phyloP scores from a whole-genome alignment of 768 basidiomycete genomes.

The Mycena indigotica region DNA sequence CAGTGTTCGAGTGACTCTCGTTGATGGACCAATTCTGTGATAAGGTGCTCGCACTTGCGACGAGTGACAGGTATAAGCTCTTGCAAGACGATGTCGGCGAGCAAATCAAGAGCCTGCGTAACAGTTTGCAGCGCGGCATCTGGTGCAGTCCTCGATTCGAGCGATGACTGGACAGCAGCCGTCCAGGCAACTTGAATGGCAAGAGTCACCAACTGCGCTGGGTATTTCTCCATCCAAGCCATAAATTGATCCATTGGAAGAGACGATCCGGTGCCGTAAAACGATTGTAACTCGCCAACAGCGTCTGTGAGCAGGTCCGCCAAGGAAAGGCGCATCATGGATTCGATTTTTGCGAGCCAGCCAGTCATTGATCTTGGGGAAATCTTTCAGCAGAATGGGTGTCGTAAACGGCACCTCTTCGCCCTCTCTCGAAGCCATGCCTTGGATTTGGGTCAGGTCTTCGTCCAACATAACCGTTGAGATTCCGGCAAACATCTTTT shows the following conservation, averaged over 20 bases:
- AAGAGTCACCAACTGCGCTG: constrained; percentile 95
- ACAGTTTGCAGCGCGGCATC: constrained; percentile 74
- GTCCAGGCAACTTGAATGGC: constrained; percentile 97
- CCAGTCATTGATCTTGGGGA: constrained; percentile 97
- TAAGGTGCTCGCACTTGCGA: constrained; percentile 96
- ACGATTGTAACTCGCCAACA: constrained; percentile 74
- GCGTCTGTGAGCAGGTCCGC: constrained; percentile 80
- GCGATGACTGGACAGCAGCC: constrained; percentile 68
- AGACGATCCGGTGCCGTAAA: constrained; percentile 69
- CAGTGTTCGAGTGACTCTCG: constrained; percentile 89
- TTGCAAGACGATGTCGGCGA: constrained; percentile 94
- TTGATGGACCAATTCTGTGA: constrained; percentile 98
- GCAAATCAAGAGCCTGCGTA: constrained; percentile 81
- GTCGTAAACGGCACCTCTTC: constrained; percentile 87
- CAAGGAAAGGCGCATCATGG: constrained; percentile 89
- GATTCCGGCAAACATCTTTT: constrained; percentile 99
- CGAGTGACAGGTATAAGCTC: constrained; percentile 90
- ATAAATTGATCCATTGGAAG: constrained; percentile 73
- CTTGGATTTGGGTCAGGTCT: constrained; percentile 83
- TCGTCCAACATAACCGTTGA: constrained; percentile 88
- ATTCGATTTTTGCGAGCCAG: constrained; percentile 93
- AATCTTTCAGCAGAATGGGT: constrained; percentile 88
- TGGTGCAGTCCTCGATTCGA: constrained; percentile 59
- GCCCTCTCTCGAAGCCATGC: constrained; percentile 94
- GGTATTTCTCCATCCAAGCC: constrained; percentile 90